phyloP scores from a whole-genome alignment of 176 grass and related monocot genomes.

The Panicum miliaceum region DNA sequence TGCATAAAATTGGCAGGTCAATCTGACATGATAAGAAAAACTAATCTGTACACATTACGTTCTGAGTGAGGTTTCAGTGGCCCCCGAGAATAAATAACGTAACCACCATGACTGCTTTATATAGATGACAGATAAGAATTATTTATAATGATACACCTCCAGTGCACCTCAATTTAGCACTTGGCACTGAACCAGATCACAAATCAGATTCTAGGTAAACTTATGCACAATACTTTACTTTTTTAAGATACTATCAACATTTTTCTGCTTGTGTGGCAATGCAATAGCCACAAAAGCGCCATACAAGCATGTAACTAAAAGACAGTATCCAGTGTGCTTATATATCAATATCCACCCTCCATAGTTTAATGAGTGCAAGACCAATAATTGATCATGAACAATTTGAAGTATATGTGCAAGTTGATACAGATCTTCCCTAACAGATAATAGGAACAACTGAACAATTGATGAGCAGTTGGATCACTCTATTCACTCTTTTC shows the following conservation, averaged over 20 bases:
- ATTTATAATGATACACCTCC: neutral
- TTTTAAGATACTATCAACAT: constrained; percentile 11
- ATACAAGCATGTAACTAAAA: constrained; percentile 14
- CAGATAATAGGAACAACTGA: neutral
- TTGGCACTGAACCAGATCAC: constrained; percentile 19
- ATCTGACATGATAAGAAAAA: neutral
- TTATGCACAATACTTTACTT: constrained; percentile 17
- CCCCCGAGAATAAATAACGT: neutral
- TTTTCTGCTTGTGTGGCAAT: neutral
- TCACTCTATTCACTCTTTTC: constrained; percentile 1
- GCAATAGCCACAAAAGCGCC: constrained; percentile 8
- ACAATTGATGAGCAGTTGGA: neutral
- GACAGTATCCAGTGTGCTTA: constrained; percentile 13
- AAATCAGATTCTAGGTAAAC: neutral
- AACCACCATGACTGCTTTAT: neutral
- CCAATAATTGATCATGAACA: constrained; percentile 35
- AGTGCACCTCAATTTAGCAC: constrained; percentile 11
- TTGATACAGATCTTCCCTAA: neutral
- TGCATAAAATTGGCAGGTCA: neutral
- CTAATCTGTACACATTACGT: neutral
- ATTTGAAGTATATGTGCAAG: constrained; percentile 20
- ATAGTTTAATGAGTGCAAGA: constrained; percentile 29
- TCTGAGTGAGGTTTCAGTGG: neutral
- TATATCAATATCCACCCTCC: constrained; percentile 37
- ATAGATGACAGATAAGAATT: constrained; percentile 17